Evolutionary conservation across 1,284 basidiomycete genomes (phyloP), one percentile per base, ranked within the genome.

Genomic region (Ganoderma sinense): DNA sequence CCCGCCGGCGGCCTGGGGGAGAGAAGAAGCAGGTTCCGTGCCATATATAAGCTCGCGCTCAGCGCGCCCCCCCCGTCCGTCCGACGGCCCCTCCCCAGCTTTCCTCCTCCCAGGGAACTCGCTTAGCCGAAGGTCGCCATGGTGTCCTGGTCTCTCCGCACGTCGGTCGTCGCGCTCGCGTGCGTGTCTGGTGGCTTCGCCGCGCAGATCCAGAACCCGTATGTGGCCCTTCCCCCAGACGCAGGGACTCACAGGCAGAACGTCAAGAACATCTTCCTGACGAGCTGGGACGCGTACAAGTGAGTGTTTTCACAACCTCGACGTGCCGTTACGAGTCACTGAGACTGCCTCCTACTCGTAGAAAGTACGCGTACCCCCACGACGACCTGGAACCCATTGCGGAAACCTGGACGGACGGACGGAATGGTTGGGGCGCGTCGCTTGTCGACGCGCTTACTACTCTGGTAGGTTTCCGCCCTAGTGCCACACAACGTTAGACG

Each of bases 381-480:
- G 91, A 93, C 67, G 87, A 91, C 67, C 78, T 93, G 31, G 80
- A 81, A 8, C 91, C 90, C 0, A 73, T 90, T 10, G 84, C 81
- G 26, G 73, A 84, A 75, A 80, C 83, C 2, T 89, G 84, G 71
- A 78, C 77, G 7, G 89, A 93, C 73, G 82, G 79, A 43, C 86
- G 86, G 23, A 90, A 91, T 76, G 91, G 91, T 20, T 93, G 91
- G 90, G 91, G 90, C 31, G 91, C 91, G 26, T 83, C 87, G 16
- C 88, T 92, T 59, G 84, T 88, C 16, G 91, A 93, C 74, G 88
- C 86, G 0, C 80, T 93, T 82, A 79, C 80, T 58, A 92, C 92
- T 0, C 86, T 92, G 86, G 89, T 90, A 71, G 56, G 69, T 48
- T n/a, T 1, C n/a, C 13, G 26, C 2, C 0, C 36, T 43, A 20